Evolutionary conservation across 2,329 filamentous ascomycete species (phyloP).

Genomic region (Coniochaeta sp.): DNA sequence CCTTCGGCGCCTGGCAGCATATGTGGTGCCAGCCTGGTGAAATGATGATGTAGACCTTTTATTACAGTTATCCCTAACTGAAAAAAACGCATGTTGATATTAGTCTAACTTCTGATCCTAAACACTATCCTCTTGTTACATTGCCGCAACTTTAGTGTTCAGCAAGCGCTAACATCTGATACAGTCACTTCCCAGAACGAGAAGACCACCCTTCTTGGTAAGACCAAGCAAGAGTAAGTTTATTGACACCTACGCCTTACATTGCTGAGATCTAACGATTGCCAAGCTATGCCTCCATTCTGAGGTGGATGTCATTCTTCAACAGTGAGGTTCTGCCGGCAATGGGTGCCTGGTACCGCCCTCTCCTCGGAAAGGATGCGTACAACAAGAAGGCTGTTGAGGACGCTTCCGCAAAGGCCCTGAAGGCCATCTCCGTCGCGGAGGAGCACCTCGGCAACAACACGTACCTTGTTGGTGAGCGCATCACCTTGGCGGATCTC

Average conservation of each 20-base stretch:
- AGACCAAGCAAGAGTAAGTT: conserved; percentile 96
- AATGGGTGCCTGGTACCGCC: conserved; percentile 76
- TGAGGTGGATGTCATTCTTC: conserved; percentile 97
- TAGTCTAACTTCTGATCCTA: conserved; percentile 73
- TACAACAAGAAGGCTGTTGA: conserved; percentile 99
- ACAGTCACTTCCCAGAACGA: conserved; percentile 98
- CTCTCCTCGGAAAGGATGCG: conserved; percentile 69
- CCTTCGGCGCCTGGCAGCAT: not conserved
- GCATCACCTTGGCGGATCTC: conserved; percentile 91
- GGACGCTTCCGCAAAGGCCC: conserved; percentile 61
- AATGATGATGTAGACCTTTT: conserved; percentile 69
- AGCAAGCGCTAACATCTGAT: conserved; percentile 14
- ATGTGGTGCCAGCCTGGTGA: conserved; percentile 11
- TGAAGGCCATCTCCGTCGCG: conserved; percentile 62
- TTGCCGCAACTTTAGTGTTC: conserved; percentile 14
- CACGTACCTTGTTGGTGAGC: conserved; percentile 97
- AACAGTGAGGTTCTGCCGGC: conserved; percentile 76
- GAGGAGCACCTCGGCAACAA: conserved; percentile 86
- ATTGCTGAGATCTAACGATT: conserved; percentile 14
- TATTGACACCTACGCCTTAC: not conserved
- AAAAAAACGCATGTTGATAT: conserved; percentile 76
- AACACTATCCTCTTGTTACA: conserved; percentile 14
- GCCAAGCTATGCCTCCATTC: conserved; percentile 78
- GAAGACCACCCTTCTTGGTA: conserved; percentile 98
- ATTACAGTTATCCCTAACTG: conserved; percentile 99